A percentile compares a stretch with the other conserved stretches of the same genome.
Conservation (phyloP, 768 basidiomycete genomes). For the Sarcodon sp. region DNA sequence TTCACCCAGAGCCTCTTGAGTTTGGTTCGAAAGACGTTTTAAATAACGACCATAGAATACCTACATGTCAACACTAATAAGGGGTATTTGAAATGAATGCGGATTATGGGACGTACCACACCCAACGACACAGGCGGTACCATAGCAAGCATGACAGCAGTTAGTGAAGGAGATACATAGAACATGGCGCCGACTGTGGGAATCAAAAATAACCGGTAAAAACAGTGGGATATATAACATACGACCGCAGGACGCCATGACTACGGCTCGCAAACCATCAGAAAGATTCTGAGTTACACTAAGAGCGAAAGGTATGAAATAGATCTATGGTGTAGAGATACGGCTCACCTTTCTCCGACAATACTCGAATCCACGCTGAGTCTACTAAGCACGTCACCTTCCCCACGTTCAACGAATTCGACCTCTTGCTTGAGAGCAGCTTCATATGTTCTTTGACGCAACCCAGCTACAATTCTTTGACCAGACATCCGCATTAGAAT, state of each 20-base stretch:
- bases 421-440: slow-evolving; percentile 86
- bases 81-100: slow-evolving; percentile 2
- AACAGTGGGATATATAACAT: slow-evolving; percentile 17
- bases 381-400: slow-evolving; percentile 88
- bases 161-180: slow-evolving; percentile 80
- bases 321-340: not conserved
- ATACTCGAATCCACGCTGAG: slow-evolving; percentile 87
- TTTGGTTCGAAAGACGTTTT: slow-evolving; percentile 79
- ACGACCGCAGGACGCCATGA: slow-evolving; percentile 93
- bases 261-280: slow-evolving; percentile 69
- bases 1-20: slow-evolving; percentile 91
- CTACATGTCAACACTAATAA: slow-evolving; percentile 21
- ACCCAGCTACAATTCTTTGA: slow-evolving; percentile 82
- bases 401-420: slow-evolving; percentile 84
- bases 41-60: slow-evolving; percentile 95
- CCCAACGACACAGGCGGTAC: slow-evolving; percentile 84
- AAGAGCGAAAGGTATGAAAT: slow-evolving; percentile 1
- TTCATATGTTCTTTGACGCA: slow-evolving; percentile 71
- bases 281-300: slow-evolving; percentile 74
- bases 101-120: slow-evolving; percentile 40
- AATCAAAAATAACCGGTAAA: not conserved
- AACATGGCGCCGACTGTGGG: slow-evolving; percentile 84
- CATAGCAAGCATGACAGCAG: slow-evolving; percentile 83
- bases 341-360: slow-evolving; percentile 74
- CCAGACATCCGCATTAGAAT: slow-evolving; percentile 83